These are phyloP conservation scores for Favolaschia claudopus DNA, from an alignment of 768 basidiomycete genomes.

Conservation along the genomic window DNA sequence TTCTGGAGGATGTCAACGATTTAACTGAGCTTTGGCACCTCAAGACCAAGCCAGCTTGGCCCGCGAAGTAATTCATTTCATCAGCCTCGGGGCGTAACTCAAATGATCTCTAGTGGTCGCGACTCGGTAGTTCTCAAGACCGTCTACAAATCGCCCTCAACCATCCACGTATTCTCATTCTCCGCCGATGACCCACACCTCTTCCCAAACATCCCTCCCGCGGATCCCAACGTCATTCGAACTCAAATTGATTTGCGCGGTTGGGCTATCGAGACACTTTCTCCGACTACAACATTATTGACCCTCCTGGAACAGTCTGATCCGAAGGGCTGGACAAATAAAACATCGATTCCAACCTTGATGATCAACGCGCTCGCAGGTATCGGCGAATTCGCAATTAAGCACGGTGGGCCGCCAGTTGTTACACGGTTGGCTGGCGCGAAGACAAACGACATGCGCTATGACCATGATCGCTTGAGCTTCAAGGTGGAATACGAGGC, in stretches of 20 bases:
- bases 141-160: conserved; percentile 95
- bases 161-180: conserved; percentile 95
- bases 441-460: conserved; percentile 74
- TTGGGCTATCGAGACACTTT: conserved; percentile 95
- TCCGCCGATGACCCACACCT: conserved; percentile 90
- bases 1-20: conserved; percentile 90
- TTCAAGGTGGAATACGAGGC: conserved; percentile 89
- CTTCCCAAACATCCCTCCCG: conserved; percentile 75
- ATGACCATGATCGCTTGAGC: conserved; percentile 85
- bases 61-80: conserved; percentile 69
- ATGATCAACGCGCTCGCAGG: conserved; percentile 92
- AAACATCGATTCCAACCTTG: conserved; percentile 90
- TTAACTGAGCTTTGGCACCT: conserved; percentile 93
- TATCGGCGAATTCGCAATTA: conserved; percentile 95
- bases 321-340: conserved; percentile 96
- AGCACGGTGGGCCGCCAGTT: conserved; percentile 93
- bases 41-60: conserved; percentile 93
- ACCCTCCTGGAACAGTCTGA: conserved; percentile 97
- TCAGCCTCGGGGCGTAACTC: conserved; percentile 16
- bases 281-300: conserved; percentile 92
- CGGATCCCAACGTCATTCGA: conserved; percentile 82
- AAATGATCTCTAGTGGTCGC: conserved; percentile 66
- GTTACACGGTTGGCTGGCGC: conserved; percentile 85
- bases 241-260: conserved; percentile 98
- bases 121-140: conserved; percentile 93